A percentile compares a stretch with the other conserved stretches of the same genome.
These are phyloP conservation scores for Trichosporon ovoides DNA, from an alignment of 1,284 basidiomycete species.

Conservation along the genomic window DNA sequence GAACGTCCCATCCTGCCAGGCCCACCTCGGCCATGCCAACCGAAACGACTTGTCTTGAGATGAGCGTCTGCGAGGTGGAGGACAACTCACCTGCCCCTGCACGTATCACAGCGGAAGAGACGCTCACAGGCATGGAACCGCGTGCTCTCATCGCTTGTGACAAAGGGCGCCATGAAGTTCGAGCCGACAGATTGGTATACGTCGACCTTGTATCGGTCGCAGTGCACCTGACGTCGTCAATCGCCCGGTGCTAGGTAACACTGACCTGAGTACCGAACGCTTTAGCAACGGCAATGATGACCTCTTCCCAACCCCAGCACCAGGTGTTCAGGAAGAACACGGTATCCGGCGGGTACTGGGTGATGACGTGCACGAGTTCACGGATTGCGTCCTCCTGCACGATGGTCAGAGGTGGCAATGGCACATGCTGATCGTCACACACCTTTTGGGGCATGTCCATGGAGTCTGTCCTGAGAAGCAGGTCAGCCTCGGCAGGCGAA, in stretches of 20 bases:
- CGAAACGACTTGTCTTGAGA: constrained; percentile 24
- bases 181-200: constrained; percentile 57
- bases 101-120: constrained; percentile 60
- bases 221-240: constrained; percentile 62
- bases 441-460: constrained; percentile 68
- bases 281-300: constrained; percentile 66
- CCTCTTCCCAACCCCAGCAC: constrained; percentile 90
- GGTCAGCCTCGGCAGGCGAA: not conserved
- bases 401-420: not conserved
- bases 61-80: not conserved
- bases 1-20: constrained; percentile 49
- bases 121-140: constrained; percentile 91
- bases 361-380: constrained; percentile 65
- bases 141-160: constrained; percentile 60
- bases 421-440: constrained; percentile 6
- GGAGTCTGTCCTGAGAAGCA: not conserved
- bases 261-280: constrained; percentile 61
- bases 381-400: constrained; percentile 60
- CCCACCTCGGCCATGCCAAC: constrained; percentile 53
- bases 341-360: constrained; percentile 59
- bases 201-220: constrained; percentile 76
- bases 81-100: constrained; percentile 16
- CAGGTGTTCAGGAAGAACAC: constrained; percentile 84
- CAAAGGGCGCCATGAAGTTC: constrained; percentile 61
- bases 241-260: not conserved